Evolutionary conservation across 73 alveolate genomes (phyloP), one percentile per base, ranked within the genome.

Genomic region (Effrenium voratum): DNA sequence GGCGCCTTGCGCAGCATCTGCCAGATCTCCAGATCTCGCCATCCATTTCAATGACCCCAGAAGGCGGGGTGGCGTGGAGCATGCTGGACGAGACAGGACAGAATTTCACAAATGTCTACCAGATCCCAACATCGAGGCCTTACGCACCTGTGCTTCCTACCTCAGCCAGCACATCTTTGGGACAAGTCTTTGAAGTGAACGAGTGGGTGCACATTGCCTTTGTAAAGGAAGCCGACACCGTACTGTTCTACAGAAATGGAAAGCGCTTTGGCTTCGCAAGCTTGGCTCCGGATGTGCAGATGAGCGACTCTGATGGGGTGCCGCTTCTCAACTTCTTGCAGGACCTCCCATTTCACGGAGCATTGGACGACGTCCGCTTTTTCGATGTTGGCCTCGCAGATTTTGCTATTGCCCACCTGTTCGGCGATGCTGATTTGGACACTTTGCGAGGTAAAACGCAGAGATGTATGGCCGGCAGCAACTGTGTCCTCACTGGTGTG

Each of bases 381-480:
- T 87, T 43, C 50, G 95, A 87, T 32, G 84, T 87, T 63, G 95
- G 95, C 49, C 49, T 87, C 43, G 82, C 95, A 26, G 95, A 87
- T 30, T 87, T 60, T 63, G 95, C 95, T 1, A 34, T 87, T 43
- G 95, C 28, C 24, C 95, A 87, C 70, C 84, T 87, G 40, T 87
- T 63, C 43, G 45, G 84, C 68, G 41, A 87, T 36, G 63, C 95
- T 5, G 84, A 87, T 28, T 68, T 41, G 13, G 95, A 87, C 95
- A 87, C 95, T 1, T 44, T 59, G 72, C 95, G 95, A 10, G 79
- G 84, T 6, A 87, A 87, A 30, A 59, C 95, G 34, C 95, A 87
- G 40, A 63, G 95, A 1, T 87, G 95, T 70, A 59, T 87, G 41
- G 95, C 95, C 0, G 95, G 95, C 5, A 13, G 13, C 28, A 13